Evolutionary conservation across 768 basidiomycete species (phyloP), one percentile per base, ranked within the genome.

Genomic region (Lactarius hengduanensis): DNA sequence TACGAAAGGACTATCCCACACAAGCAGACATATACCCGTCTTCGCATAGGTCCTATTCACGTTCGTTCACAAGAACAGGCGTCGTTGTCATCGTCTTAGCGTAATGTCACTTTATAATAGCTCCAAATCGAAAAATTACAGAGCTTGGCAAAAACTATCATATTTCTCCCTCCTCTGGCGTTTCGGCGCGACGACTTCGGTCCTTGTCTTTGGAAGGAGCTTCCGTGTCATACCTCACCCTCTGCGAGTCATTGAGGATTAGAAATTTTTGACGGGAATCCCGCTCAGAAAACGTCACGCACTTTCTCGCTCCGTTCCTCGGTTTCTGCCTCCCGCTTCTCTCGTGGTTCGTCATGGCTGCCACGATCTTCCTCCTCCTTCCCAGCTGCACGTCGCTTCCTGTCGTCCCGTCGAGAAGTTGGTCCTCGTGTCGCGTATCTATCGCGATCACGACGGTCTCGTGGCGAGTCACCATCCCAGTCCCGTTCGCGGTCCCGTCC

Each of bases 11-110:
- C 92, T 9, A 92, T 98, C 70, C 84, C 86, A 75, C 90, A 94
- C 77, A 98, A 98, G 77, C 94, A 95, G 75, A 91, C 90, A 2
- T 98, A 92, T 80, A 98, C 96, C n/a, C 86, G 95, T 74, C 83
- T 99, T 65, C 84, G 96, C 60, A 90, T 99, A 70, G 94, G 95
- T 22, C 83, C 89, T 56, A 94, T 99, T 70, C 76, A 81, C 59
- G 77, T 89, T 66, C 45, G 34, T 59, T n/a, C 59, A 26, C 64
- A 61, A 68, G 69, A 72, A 54, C 28, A 55, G 45, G 41, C 28
- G 9, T 68, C 73, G 40, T 70, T 72, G 65, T 76, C 74, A 57
- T 69, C 73, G 65, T 76, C 74, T 57, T 74, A 76, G 65, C 72
- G 71, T 70, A 72, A n/a, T 63, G 30, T 43, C 59, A 61, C 54